A percentile compares a stretch with the other conserved stretches of the same genome.
These are phyloP conservation scores for Epichloe baconii DNA, from an alignment of 2,329 filamentous ascomycete genomes.

Conservation along the genomic window DNA sequence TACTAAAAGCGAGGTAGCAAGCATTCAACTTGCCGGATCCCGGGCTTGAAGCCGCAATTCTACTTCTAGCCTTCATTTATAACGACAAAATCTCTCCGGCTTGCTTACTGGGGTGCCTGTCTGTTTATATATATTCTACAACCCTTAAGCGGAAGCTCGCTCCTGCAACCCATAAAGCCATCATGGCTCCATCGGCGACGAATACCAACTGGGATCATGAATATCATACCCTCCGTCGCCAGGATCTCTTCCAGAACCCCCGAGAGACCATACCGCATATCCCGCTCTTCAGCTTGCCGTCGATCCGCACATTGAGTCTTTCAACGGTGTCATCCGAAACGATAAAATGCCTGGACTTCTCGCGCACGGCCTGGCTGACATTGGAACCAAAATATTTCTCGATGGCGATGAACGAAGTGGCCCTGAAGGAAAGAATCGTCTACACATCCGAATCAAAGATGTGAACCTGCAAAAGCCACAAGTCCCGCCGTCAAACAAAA, in stretches of 20 bases:
- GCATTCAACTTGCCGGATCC: background rate
- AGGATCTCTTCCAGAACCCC: conserved; percentile 84
- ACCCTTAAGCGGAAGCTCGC: conserved; percentile 2
- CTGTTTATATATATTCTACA: background rate
- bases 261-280: conserved; percentile 76
- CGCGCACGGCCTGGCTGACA: conserved; percentile 68
- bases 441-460: conserved; percentile 68
- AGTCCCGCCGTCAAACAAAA: conserved; percentile 72
- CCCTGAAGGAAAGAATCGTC: conserved; percentile 51
- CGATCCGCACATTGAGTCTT: conserved; percentile 85
- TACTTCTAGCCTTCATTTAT: background rate
- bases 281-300: conserved; percentile 77
- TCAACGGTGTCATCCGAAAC: conserved; percentile 75
- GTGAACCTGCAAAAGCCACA: conserved; percentile 72
- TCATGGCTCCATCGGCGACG: conserved; percentile 46
- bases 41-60: background rate
- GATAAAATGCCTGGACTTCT: conserved; percentile 49
- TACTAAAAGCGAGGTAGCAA: conserved; percentile 3
- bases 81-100: background rate
- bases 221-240: conserved; percentile 74
- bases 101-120: too few relatives aligned
- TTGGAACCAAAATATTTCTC: conserved; percentile 76
- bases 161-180: conserved; percentile 5
- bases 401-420: conserved; percentile 61
- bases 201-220: conserved; percentile 68